Conservation (phyloP, 2,329 filamentous ascomycete genomes). For the Lithohypha guttulata region DNA sequence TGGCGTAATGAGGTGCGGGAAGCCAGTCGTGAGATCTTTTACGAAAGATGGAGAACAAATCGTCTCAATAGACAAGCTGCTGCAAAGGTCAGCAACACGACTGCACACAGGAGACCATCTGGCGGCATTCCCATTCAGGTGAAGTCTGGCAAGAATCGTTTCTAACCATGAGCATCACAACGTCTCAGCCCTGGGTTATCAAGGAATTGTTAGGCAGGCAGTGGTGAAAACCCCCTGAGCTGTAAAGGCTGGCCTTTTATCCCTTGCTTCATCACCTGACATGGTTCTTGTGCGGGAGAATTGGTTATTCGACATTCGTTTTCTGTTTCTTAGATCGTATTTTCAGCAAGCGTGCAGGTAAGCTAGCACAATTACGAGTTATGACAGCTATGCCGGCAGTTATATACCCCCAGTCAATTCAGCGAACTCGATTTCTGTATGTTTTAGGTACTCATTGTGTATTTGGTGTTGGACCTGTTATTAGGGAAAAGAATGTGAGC, state of each 20-base stretch:
- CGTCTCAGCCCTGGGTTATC: too few species aligned
- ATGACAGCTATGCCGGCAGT: constrained; percentile 8
- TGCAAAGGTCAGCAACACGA: constrained; percentile 2
- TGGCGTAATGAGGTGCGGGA: constrained; percentile 88
- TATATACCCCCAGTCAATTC: constrained; percentile 4
- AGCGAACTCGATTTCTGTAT: too few species aligned
- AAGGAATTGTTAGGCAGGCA: too few species aligned
- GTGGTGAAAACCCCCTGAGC: too few species aligned
- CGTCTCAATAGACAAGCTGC: constrained; percentile 8
- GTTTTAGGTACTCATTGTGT: too few species aligned
- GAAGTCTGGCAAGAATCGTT: not conserved
- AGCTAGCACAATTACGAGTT: constrained; percentile 8
- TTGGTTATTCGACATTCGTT: not conserved
- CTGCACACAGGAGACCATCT: not conserved
- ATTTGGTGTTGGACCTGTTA: too few species aligned
- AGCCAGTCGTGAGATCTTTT: constrained; percentile 84
- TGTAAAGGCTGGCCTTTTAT: not conserved
- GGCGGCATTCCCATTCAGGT: constrained; percentile 8
- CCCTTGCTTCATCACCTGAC: not conserved
- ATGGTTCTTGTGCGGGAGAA: not conserved
- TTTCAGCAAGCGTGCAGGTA: constrained; percentile 6
- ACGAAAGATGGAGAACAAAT: constrained; percentile 70
- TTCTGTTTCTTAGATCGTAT: not conserved
- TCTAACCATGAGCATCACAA: too few species aligned
- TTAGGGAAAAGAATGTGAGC: too few species aligned